Base-by-base conservation (phyloP, 2,329 filamentous ascomycete genomes). In the Dryadomyces sulphureus region DNA sequence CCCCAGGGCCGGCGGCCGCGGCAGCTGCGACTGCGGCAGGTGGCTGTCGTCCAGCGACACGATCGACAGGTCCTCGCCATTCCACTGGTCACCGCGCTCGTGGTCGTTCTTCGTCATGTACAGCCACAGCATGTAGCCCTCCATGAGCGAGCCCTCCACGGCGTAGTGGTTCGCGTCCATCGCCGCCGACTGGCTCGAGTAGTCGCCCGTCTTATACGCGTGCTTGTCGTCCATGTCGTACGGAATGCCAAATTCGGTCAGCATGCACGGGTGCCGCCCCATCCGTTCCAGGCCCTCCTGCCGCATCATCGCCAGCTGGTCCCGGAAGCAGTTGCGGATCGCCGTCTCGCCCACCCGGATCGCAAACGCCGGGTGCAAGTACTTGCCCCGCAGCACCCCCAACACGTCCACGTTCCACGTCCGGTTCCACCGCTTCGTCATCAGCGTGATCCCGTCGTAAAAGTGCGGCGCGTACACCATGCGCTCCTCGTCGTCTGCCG, bases 361-460 rank as follows among this genome's bases (percentile, higher is more conserved):
- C 4, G 87, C 92, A 58, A 98, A 90, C 1, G 86, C 86, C 12
- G 92, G 92, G 20, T 82, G 84, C 53, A 84, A 70, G 58, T 98
- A 98, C 53, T 81, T 82, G 12, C 92, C 92, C 40, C 92, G 81
- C 38, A 98, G 69, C 14, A 98, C 77, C 2, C 92, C 92, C 43
- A 98, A 79, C 5, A 98, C 86, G 59, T 98, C 92, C 7, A 98
- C 84, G 54, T 98, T 98, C 84, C 92, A 98, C 16, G 83, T 79
- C 35, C 89, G 83, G 59, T 96, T 98, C 92, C 92, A 98, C 62
- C 94, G 94, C 65, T 98, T 98, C 12, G 87, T 96, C 74, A 98
- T 84, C 4, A 98, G 70, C 0, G 92, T 98, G 47, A 98, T 83
- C 11, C 92, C 92, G 55, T 98, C 92, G 61, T 98, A 98, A 60